Base-by-base conservation (phyloP, 108 stramenopile genomes). In the Cyclotella atomus region DNA sequence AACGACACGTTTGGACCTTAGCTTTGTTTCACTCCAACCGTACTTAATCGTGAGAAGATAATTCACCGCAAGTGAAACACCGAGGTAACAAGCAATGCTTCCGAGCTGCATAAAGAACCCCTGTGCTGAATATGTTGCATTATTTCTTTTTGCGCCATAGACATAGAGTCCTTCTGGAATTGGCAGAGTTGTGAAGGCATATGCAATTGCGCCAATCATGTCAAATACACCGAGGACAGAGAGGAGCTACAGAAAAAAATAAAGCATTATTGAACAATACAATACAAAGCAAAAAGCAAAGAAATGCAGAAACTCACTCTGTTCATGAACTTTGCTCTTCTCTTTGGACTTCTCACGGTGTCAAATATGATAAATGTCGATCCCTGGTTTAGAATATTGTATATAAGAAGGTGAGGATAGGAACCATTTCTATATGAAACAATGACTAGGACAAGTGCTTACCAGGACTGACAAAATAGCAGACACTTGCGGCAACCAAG, bases 101-200 rank as follows among this genome's bases (percentile, higher is more conserved):
- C 71, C 65, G 7, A 83, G 27, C 64, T 83, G 82, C 25, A 83
- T 77, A 50, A 83, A 83, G 55, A 78, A 83, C 10, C 71, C 82
- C 59, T 83, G 82, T 16, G 82, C 72, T 21, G 59, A 68, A 45
- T 77, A 83, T 27, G 82, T 68, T 16, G 20, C 43, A n/a, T 60
- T 14, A 55, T 73, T 78, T 0, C 82, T 77, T n/a, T 45, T 35
- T 7, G 38, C 36, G 19, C 81, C 77, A 4, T 75, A 52, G 25
- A 85, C 30, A 21, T 53, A 65, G 34, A 50, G 7, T 1, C 50
- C 47, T 27, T n/a, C 3, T 3, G 73, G 73, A 15, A 45, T 64
- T 16, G 73, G 73, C 3, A 73, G 64, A 7, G 73, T 65, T 5
- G 73, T 73, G 3, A 73, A 73, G 4, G 54, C 45, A 20, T 50